Evolutionary conservation across 768 basidiomycete species (phyloP).

Genomic region (Pisolithus tinctorius): DNA sequence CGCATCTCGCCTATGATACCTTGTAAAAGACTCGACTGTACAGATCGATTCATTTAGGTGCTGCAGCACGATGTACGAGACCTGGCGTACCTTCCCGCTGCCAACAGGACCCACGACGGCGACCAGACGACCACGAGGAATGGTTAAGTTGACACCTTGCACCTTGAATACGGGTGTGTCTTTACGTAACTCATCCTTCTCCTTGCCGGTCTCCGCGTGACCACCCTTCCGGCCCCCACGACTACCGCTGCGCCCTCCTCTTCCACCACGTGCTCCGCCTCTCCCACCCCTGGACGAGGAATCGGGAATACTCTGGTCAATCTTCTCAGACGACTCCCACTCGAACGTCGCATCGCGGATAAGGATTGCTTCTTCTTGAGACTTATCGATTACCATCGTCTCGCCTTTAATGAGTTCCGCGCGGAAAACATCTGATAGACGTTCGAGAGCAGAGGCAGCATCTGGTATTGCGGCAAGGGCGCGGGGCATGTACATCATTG

Average conservation of each 20-base stretch:
- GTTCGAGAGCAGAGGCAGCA: conserved; percentile 53
- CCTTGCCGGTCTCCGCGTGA: conserved; percentile 3
- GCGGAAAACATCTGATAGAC: conserved; percentile 37
- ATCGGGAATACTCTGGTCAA: conserved; percentile 2
- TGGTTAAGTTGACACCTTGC: conserved; percentile 40
- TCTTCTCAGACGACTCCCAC: conserved; percentile 43
- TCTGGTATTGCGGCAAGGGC: conserved; percentile 58
- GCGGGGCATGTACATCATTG: conserved; percentile 60
- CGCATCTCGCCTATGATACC: conserved; percentile 71
- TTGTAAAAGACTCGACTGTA: conserved; percentile 47
- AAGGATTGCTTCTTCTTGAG: conserved; percentile 41
- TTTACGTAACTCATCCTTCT: conserved; percentile 2
- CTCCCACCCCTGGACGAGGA: background rate
- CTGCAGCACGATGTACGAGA: background rate
- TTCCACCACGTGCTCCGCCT: background rate
- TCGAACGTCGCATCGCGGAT: conserved; percentile 53
- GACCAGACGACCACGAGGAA: conserved; percentile 52
- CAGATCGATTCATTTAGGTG: background rate
- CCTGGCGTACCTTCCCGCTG: conserved; percentile 43
- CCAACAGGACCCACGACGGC: conserved; percentile 68
- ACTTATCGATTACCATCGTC: conserved; percentile 37
- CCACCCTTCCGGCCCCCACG: background rate
- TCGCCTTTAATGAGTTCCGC: conserved; percentile 45
- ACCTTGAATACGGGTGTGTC: conserved; percentile 36
- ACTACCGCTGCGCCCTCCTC: background rate